Percentiles rank a stretch among this genome's conserved stretches.
phyloP scores from a whole-genome alignment of 768 basidiomycete species.

The Fomitopsis serialis region DNA sequence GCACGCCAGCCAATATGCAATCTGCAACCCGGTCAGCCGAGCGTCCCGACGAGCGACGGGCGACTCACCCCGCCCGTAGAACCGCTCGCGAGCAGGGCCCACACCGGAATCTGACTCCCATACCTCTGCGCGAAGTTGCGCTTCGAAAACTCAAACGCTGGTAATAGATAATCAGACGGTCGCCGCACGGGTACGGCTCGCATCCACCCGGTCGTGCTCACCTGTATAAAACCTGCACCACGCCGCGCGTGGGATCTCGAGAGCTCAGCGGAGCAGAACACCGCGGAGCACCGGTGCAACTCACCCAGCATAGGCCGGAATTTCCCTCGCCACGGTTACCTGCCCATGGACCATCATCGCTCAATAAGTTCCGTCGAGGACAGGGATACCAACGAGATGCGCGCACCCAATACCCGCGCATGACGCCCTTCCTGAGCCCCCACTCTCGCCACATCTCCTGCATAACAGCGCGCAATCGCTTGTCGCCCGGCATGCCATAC shows the following conservation, averaged over 20 bases:
- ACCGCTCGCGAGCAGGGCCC: conserved; percentile 80
- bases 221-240: conserved; percentile 63
- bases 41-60: too few relatives aligned
- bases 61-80: conserved; percentile 75
- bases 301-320: conserved; percentile 92
- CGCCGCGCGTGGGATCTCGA: background rate
- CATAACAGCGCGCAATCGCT: conserved; percentile 65
- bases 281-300: background rate
- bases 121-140: conserved; percentile 62
- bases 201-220: conserved; percentile 13
- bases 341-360: too few relatives aligned
- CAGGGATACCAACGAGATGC: too few relatives aligned
- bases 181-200: too few relatives aligned
- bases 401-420: conserved; percentile 95
- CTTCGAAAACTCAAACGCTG: conserved; percentile 88
- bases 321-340: conserved; percentile 89
- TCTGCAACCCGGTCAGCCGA: too few relatives aligned
- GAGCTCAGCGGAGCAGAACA: background rate
- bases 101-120: conserved; percentile 69
- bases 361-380: too few relatives aligned
- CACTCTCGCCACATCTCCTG: conserved; percentile 83
- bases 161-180: background rate
- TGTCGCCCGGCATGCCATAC: conserved; percentile 77
- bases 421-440: conserved; percentile 84
- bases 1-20: conserved; percentile 91